These are phyloP conservation scores for rapeseed (Brassica napus) DNA, from an alignment of 345 rosid genomes.

Conservation along the genomic window DNA sequence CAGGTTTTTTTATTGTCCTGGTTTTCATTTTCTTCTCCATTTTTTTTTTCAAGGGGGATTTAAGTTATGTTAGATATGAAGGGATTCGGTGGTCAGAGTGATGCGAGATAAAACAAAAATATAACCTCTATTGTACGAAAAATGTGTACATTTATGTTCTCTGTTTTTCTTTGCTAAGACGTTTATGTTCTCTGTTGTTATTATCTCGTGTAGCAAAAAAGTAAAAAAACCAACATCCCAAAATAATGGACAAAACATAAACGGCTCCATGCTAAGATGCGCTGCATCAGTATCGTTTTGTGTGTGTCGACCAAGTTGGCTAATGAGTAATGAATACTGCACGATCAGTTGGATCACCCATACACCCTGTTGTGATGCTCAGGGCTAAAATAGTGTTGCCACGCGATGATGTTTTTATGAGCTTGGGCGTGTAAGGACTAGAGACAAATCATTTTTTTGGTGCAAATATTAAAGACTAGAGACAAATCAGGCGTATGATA, in stretches of 20 bases:
- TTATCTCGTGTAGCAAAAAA: not conserved
- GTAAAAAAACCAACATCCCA: not conserved
- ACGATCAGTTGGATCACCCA: not conserved
- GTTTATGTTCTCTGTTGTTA: not conserved
- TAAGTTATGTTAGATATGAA: not conserved
- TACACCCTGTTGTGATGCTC: not conserved
- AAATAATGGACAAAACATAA: not conserved
- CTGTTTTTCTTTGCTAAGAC: not conserved
- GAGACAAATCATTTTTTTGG: not conserved
- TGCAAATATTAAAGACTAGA: not conserved
- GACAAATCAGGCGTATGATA: not conserved
- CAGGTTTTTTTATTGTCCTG: slow-evolving; percentile 27
- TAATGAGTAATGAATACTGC: not conserved
- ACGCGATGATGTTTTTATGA: not conserved
- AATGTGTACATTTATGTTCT: not conserved
- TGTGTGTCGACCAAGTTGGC: not conserved
- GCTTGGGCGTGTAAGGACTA: not conserved
- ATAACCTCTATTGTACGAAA: not conserved
- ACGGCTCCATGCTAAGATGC: not conserved
- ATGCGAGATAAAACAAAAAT: not conserved
- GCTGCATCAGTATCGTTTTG: not conserved
- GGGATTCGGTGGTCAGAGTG: not conserved
- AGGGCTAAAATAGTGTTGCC: not conserved
- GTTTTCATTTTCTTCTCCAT: not conserved
- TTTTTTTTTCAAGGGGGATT: not conserved